phyloP scores from a whole-genome alignment of 306 rosid species.

The Elaeagnus macrophylla region DNA sequence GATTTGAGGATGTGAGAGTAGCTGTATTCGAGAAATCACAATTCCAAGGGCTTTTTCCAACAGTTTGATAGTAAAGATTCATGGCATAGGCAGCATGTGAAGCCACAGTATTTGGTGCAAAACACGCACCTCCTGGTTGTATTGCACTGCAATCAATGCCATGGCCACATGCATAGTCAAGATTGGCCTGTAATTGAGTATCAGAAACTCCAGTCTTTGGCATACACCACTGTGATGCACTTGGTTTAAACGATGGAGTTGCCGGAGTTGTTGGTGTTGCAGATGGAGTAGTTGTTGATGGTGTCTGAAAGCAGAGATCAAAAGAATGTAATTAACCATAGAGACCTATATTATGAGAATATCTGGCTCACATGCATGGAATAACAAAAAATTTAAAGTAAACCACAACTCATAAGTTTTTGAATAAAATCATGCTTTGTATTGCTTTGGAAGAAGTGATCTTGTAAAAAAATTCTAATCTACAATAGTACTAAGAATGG shows the following conservation, averaged over 20 bases:
- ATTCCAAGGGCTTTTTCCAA: constrained; percentile 48
- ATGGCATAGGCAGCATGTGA: constrained; percentile 85
- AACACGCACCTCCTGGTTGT: constrained; percentile 76
- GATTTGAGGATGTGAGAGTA: constrained; percentile 60
- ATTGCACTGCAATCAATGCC: constrained; percentile 60
- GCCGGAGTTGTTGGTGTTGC: constrained; percentile 28
- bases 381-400: too few relatives aligned
- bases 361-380: too few relatives aligned
- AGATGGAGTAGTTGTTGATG: constrained; percentile 38
- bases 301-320: constrained; percentile 16
- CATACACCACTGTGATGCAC: constrained; percentile 54
- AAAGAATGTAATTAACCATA: background rate
- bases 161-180: constrained; percentile 62
- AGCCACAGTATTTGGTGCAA: constrained; percentile 53
- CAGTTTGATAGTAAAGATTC: constrained; percentile 73
- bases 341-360: too few relatives aligned
- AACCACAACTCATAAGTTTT: too few relatives aligned
- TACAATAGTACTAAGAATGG: too few relatives aligned
- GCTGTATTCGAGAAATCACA: constrained; percentile 93
- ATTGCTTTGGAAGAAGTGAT: too few relatives aligned
- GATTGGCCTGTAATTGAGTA: constrained; percentile 55
- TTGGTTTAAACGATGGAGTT: constrained; percentile 36
- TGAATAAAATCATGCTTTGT: too few relatives aligned
- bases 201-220: constrained; percentile 55
- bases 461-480: too few relatives aligned